Percentiles rank a stretch among this genome's conserved stretches.
phyloP scores from a whole-genome alignment of 2,329 filamentous ascomycete genomes.

The Pseudogymnoascus verrucosus region DNA sequence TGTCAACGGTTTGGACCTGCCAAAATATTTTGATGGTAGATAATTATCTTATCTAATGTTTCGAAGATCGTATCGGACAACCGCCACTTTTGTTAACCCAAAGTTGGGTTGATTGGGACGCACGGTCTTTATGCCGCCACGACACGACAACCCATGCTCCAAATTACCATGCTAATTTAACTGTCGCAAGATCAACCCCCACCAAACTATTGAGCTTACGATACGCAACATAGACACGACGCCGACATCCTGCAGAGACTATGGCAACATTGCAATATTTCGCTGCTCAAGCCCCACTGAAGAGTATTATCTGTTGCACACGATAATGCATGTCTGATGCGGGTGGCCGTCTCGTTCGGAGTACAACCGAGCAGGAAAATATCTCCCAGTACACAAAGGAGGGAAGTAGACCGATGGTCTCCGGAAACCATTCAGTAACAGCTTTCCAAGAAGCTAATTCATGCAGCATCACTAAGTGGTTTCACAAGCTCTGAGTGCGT shows the following conservation, averaged over 20 bases:
- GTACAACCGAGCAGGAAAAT: background rate
- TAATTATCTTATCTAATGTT: background rate
- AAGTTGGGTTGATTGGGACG: background rate
- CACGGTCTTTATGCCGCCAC: background rate
- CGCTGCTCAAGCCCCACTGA: background rate
- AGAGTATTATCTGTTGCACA: background rate
- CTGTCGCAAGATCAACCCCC: background rate
- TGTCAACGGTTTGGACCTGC: background rate
- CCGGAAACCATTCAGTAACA: background rate
- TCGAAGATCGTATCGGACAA: background rate
- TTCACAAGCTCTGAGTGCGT: background rate
- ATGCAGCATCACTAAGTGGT: background rate
- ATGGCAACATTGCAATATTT: background rate
- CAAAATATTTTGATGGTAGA: background rate
- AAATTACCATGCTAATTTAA: background rate
- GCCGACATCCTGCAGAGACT: background rate
- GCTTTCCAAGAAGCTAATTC: constrained; percentile 1
- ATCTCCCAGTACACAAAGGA: background rate
- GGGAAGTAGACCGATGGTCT: background rate
- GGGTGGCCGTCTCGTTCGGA: background rate
- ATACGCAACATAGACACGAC: background rate
- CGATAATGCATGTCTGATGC: background rate
- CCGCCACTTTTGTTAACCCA: background rate
- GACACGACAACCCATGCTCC: background rate
- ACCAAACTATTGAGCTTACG: background rate